phyloP scores from a whole-genome alignment of 1,284 basidiomycete species.

The Meripilus lineatus region DNA sequence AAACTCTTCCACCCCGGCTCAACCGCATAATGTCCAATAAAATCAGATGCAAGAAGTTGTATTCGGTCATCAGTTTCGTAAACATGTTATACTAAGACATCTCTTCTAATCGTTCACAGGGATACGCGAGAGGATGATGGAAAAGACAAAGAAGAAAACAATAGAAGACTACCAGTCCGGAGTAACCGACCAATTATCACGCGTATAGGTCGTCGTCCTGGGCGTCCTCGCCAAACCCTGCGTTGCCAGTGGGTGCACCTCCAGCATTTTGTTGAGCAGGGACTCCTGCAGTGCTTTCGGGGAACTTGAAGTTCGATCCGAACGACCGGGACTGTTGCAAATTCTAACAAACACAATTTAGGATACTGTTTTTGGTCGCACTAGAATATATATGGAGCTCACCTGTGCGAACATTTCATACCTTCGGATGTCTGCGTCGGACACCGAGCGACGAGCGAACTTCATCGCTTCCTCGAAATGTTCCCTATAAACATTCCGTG shows the following conservation, averaged over 20 bases:
- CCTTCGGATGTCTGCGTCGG: slow-evolving; percentile 91
- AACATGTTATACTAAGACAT: not conserved
- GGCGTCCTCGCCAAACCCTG: slow-evolving; percentile 76
- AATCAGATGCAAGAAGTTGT: too few species aligned
- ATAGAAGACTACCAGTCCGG: not conserved
- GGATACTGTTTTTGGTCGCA: not conserved
- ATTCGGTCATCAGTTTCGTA: too few species aligned
- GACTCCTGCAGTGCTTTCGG: slow-evolving; percentile 55
- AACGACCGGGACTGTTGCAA: slow-evolving; percentile 85
- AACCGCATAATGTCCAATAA: too few species aligned
- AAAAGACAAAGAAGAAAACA: not conserved
- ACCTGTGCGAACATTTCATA: slow-evolving; percentile 90
- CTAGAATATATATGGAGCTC: slow-evolving; percentile 17
- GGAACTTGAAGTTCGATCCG: slow-evolving; percentile 96
- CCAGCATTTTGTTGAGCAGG: not conserved
- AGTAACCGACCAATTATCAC: slow-evolving; percentile 25
- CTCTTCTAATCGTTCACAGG: not conserved
- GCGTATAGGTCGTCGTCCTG: slow-evolving; percentile 90
- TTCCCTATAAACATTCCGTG: slow-evolving; percentile 39
- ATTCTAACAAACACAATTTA: slow-evolving; percentile 43
- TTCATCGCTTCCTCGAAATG: slow-evolving; percentile 99
- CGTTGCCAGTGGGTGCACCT: slow-evolving; percentile 46
- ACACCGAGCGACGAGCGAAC: slow-evolving; percentile 88
- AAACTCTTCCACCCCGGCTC: too few species aligned
- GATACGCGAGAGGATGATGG: not conserved